Evolutionary conservation across 768 basidiomycete genomes (phyloP), one percentile per base, ranked within the genome.

Genomic region (Naganishia vaughanmartiniae): DNA sequence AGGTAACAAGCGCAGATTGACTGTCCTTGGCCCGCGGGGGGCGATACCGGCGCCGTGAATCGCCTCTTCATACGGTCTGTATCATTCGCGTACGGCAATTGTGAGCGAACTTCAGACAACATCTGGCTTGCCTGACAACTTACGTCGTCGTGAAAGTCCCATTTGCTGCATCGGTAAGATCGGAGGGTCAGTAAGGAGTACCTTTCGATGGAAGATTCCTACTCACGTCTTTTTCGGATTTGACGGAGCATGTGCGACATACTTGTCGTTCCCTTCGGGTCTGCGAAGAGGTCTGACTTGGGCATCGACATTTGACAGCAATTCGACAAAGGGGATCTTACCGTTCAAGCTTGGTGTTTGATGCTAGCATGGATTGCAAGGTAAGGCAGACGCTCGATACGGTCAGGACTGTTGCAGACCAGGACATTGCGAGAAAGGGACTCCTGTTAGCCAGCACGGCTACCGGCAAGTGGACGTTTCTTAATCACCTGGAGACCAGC

Each of bases 351-450:
- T 78, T 80, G 73, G 75, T 81, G 70, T 79, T 80, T 2, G 77
- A 78, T 2, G 81, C 81, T 19, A 82, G 71, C 81, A 82, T 82
- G n/a, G 77, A 79, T 66, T 82, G 81, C 71, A 82, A 75, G 3
- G 79, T 81, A 36, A 82, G 75, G 70, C 81, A 82, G 17, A 82
- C 72, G 21, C 78, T 71, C 2, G 79, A 75, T 4, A 78, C 78
- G 31, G 76, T 81, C 19, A 82, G 74, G 0, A 82, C 81, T 76
- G 80, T 15, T 39, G n/a, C 6, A 39, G 2, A 17, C 5, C 4
- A n/a, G 24, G 26, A 14, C 30, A 34, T 21, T 6, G 12, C 39
- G 14, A 30, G 2, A 10, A 17, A 6, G 24, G 6, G 31, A 30
- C 7, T 19, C 2, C 14, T 45, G 24, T 42, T 26, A 26, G 48